Base-by-base conservation (phyloP, 23 red algal species). In the Gracilaria gracilis region DNA sequence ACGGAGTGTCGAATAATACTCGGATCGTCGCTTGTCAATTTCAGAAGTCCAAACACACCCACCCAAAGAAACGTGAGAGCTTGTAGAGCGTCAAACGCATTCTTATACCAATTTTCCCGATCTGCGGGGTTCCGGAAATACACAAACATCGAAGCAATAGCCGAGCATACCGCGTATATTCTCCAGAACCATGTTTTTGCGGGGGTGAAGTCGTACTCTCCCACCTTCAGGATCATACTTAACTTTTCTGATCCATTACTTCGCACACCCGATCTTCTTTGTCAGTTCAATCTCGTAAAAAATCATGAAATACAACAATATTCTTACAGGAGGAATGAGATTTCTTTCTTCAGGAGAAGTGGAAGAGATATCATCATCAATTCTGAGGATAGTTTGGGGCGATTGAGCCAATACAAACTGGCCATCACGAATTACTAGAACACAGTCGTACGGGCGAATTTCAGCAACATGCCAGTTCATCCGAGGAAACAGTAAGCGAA, bases 1-100 rank as follows among this genome's bases (percentile, higher is more conserved):
- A 84, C 55, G 1, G 9, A 39, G 46, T 86, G 67, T 32, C 82
- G 24, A 44, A 86, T 86, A 38, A 34, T 51, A 72, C 73, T 86
- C 28, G 35, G 38, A 61, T 86, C 82, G 9, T 86, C 82, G 54
- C 62, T 86, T 35, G 24, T 47, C 8, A 86, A 48, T 24, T 86
- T 86, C 37, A 86, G 24, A 2, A 86, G 31, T 4, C 82, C 82
- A 35, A 86, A 86, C 23, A 86, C 27, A 19, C 61, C 37, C 7
- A 86, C 82, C 23, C 67, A 61, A 2, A 86, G 46, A 14, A 71
- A 28, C n/a, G 82, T 86, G 8, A 61, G 23, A 2, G 42, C 28
- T 19, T 67, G 59, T 17, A 44, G 57, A 31, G 3, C 17, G 42
- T 86, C 82, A 47, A 32, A 27, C 13, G 73, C 6, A 17, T 62